Evolutionary conservation across 345 rosid genomes (phyloP).

Genomic region (Murraya paniculata): DNA sequence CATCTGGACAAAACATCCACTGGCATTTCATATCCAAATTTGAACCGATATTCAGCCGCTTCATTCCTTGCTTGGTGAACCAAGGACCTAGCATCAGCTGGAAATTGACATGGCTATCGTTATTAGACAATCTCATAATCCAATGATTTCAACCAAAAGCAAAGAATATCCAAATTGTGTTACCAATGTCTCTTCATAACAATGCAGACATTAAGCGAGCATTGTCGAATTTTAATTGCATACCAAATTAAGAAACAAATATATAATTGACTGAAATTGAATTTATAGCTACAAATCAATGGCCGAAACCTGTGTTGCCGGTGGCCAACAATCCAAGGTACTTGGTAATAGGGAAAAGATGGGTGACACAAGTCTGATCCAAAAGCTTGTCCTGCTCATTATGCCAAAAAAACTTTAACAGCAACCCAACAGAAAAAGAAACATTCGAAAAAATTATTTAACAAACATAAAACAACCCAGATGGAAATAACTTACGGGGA

Average conservation of each 20-base stretch:
- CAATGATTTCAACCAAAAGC: slow-evolving; percentile 1
- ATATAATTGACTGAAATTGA: not conserved
- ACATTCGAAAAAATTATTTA: not conserved
- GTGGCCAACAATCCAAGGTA: slow-evolving; percentile 90
- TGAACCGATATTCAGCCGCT: slow-evolving; percentile 93
- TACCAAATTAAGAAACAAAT: not conserved
- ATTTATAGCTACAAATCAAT: not conserved
- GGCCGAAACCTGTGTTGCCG: slow-evolving; percentile 75
- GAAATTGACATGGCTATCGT: not conserved
- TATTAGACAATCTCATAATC: not conserved
- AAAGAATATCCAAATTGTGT: not conserved
- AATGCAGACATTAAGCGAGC: not conserved
- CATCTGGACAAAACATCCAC: slow-evolving; percentile 82
- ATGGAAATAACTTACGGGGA: slow-evolving; percentile 60
- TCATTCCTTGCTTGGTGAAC: slow-evolving; percentile 99
- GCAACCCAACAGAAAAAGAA: slow-evolving; percentile 10
- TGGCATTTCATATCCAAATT: slow-evolving; percentile 97
- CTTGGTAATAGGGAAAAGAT: slow-evolving; percentile 87
- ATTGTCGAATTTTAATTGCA: not conserved
- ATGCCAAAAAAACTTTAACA: slow-evolving; percentile 26
- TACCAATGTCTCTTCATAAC: not conserved
- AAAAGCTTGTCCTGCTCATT: slow-evolving; percentile 89
- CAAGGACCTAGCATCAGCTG: slow-evolving; percentile 98
- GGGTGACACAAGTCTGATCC: slow-evolving; percentile 89
- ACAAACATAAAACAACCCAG: not conserved